phyloP scores from a whole-genome alignment of 495 filamentous ascomycete species.

The Cairneyella variabilis region DNA sequence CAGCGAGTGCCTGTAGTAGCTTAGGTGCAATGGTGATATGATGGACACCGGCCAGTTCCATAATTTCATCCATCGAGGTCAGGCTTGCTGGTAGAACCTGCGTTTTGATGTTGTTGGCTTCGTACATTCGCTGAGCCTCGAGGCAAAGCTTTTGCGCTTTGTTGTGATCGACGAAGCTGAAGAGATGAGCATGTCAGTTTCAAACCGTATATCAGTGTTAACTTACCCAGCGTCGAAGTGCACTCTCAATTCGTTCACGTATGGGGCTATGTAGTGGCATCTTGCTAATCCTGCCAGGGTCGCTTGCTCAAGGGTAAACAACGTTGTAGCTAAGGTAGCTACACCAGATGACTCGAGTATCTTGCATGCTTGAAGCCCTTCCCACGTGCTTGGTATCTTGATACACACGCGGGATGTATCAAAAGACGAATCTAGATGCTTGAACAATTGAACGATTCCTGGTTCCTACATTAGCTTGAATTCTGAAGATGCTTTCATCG shows the following conservation, averaged over 20 bases:
- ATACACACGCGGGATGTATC: slow-evolving; percentile 50
- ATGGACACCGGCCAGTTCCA: slow-evolving; percentile 51
- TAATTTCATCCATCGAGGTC: slow-evolving; percentile 52
- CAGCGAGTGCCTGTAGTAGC: slow-evolving; percentile 43
- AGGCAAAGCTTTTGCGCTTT: slow-evolving; percentile 47
- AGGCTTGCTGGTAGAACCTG: slow-evolving; percentile 54
- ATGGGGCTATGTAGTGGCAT: slow-evolving; percentile 59
- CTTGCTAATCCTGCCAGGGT: slow-evolving; percentile 50
- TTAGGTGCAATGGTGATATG: slow-evolving; percentile 54
- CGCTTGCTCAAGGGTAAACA: slow-evolving; percentile 58
- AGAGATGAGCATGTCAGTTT: not conserved
- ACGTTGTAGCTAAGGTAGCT: slow-evolving; percentile 55
- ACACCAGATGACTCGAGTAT: slow-evolving; percentile 49
- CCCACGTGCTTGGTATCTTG: slow-evolving; percentile 62
- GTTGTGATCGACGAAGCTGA: slow-evolving; percentile 41
- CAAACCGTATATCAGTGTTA: slow-evolving; percentile 36
- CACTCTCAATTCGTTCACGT: slow-evolving; percentile 61
- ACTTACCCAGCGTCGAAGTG: slow-evolving; percentile 52
- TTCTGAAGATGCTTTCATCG: not conserved
- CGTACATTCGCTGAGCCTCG: slow-evolving; percentile 50
- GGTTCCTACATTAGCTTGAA: not conserved
- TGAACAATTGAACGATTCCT: slow-evolving; percentile 49
- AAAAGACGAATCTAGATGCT: slow-evolving; percentile 43
- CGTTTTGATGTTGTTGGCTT: slow-evolving; percentile 36
- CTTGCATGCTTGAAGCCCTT: slow-evolving; percentile 58